Base-by-base conservation (phyloP, 768 basidiomycete genomes). In the Gymnopilus junonius region DNA sequence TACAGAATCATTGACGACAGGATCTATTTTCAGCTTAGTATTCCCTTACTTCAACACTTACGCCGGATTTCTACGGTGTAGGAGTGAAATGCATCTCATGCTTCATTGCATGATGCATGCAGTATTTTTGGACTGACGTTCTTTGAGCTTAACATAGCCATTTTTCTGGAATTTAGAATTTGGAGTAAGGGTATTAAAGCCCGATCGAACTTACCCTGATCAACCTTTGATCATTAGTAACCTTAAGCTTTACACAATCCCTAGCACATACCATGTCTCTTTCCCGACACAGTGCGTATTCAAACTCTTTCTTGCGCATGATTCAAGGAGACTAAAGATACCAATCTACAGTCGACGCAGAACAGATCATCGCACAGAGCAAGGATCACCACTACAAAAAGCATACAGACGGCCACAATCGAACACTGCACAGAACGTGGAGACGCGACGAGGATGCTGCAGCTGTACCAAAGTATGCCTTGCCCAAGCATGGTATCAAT, bases 401-500 rank as follows among this genome's bases (percentile, higher is more conserved):
- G 66, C 77, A 81, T 56, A 42, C 72, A 3, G 68, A 57, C 8
- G 69, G 65, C 17, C 68, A 71, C n/a, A 71, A 74, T 23, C 69
- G 67, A 39, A 68, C 69, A 2, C 62, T 71, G 8, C 76, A 76
- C 32, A 73, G 75, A 54, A 75, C 77, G 27, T 80, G 77, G 75
- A 72, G 73, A 14, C 78, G 79, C 63, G 80, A 82, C 58, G 77
- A 77, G 61, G 80, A 80, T 58, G 77, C 73, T 7, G 73, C 77
- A 4, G 60, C 63, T 4, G 72, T 77, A 20, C 80, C 83, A 31
- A 85, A 85, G 69, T 84, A 82, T 66, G 74, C 73, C 0, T 72
- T 85, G 15, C 84, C 84, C 5, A 71, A 70, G 46, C 58, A 74
- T 6, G 83, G 83, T 2, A 81, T 83, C 45, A 73, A 77, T 12